Evolutionary conservation across 768 basidiomycete species (phyloP).

Genomic region (Lentinus tigrinus): DNA sequence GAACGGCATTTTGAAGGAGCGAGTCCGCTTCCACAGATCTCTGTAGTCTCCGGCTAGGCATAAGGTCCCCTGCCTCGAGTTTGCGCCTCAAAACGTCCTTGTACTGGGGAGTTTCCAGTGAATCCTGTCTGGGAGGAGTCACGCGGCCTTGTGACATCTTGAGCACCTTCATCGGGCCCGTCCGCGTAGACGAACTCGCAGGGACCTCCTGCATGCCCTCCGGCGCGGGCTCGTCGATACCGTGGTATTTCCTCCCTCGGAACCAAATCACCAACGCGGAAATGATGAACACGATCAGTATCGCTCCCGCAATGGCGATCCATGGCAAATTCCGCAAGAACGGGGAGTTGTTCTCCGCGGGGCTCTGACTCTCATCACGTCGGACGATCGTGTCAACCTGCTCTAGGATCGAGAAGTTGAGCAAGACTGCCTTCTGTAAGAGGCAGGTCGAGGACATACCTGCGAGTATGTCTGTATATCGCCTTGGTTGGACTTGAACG

Average conservation of each 20-base stretch:
- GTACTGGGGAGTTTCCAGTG: background rate
- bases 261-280: constrained; percentile 16
- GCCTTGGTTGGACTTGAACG: too few relatives aligned
- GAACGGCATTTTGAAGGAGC: background rate
- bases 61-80: background rate
- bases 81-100: background rate
- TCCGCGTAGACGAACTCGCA: background rate
- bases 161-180: background rate
- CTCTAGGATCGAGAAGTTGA: too few relatives aligned
- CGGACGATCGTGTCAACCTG: too few relatives aligned
- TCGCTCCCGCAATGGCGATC: too few relatives aligned
- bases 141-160: background rate
- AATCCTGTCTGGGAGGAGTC: background rate
- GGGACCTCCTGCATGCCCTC: constrained; percentile 11
- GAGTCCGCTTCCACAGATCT: background rate
- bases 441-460: too few relatives aligned
- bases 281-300: too few relatives aligned
- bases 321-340: too few relatives aligned
- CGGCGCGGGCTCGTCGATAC: constrained; percentile 27
- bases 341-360: too few relatives aligned
- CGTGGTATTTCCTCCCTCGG: constrained; percentile 21
- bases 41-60: constrained; percentile 1
- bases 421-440: too few relatives aligned
- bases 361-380: too few relatives aligned
- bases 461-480: too few relatives aligned